Conservation (phyloP, 2,329 filamentous ascomycete species). For the Sporothrix brasiliensis region DNA sequence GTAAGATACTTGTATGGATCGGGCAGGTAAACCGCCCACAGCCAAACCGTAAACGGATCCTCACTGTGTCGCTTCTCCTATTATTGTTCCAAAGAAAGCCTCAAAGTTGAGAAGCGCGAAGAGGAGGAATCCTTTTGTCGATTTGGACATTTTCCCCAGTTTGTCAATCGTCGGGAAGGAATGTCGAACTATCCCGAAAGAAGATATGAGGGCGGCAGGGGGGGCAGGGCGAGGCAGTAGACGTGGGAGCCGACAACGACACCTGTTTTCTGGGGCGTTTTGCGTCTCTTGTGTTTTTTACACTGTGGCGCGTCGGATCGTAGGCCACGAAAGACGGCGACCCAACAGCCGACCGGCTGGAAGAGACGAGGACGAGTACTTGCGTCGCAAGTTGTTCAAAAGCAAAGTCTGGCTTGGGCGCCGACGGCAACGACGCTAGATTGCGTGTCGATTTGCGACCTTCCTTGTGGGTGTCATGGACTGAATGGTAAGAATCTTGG, state of each 20-base stretch:
- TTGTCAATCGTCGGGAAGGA: neutral
- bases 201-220: neutral
- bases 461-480: too few relatives aligned
- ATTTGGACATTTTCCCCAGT: neutral
- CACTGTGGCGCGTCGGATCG: neutral
- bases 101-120: neutral
- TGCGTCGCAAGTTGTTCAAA: neutral
- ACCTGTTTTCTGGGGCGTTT: conserved; percentile 7
- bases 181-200: neutral
- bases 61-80: too few relatives aligned
- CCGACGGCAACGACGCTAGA: conserved; percentile 17
- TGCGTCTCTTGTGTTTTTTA: neutral
- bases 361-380: neutral
- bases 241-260: neutral
- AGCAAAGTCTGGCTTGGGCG: neutral
- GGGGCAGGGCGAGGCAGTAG: neutral
- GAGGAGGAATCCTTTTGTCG: neutral
- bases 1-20: neutral
- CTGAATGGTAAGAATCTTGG: too few relatives aligned
- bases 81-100: neutral
- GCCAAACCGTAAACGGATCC: neutral
- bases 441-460: neutral
- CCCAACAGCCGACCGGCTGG: conserved; percentile 24
- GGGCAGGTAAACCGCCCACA: neutral
- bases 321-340: neutral